Base-by-base conservation (phyloP, 1,284 basidiomycete species). In the Fomitopsis schrenkii region DNA sequence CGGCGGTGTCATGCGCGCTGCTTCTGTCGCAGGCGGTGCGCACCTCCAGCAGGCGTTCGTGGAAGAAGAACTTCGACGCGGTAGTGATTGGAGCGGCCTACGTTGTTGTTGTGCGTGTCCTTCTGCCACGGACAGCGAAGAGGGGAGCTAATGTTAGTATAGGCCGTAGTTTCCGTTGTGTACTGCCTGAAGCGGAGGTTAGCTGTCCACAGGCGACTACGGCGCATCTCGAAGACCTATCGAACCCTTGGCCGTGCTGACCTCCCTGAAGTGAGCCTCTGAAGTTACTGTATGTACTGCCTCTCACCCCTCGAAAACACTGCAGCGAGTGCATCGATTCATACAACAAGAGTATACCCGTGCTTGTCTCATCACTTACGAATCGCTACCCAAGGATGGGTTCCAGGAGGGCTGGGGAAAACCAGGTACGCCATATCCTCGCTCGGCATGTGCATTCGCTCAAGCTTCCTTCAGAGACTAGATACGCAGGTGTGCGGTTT, bases 401-500 rank as follows among this genome's bases (percentile, higher is more conserved):
- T 76, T 78, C 62, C 93, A 92, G 66, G 84, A 88, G 62, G 93
- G 93, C 14, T 95, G 93, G 92, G 93, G 93, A 17, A 76, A 80
- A 66, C 91, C 88, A 62, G 88, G 90, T 86, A 64, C 60, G 82
- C 74, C 52, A 22, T 10, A 36, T 6, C 26, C 38, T 22, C 28
- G 33, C 19, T 38, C 14, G 38, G 55, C 22, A n/a, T 36, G 5
- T 10, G 3, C 52, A 33, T 22, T 33, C 57, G 40, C 26, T 61
- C 48, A 38, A 38, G 55, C 30, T 14, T 26, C 35, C 7, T 14
- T 19, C 68, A 84, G 90, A 85, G 19, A 86, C 84, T 1, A 80
- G 80, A 64, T 82, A 84, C 68, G 81, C 78, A 26, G 85, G 81
- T 26, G 73, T 86, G 19, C 80, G 83, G 42, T 91, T 90, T 68